Base-by-base conservation (phyloP, 2,329 filamentous ascomycete genomes). In the Pseudomassariella vexata region DNA sequence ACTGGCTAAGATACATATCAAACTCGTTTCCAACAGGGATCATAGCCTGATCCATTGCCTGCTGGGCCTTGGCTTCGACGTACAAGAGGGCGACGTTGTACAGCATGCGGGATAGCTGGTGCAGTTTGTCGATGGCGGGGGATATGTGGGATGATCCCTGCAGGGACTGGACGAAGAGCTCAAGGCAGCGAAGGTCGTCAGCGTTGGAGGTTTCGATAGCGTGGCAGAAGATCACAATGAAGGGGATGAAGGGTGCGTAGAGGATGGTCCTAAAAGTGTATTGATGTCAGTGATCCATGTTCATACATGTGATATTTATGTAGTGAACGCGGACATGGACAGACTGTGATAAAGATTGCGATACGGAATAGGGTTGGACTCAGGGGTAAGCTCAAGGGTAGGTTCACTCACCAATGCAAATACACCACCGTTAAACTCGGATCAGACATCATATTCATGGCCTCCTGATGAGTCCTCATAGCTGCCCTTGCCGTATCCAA, bases 61-160 rank as follows among this genome's bases (percentile, higher is more conserved):
- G 47, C 28, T 45, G 44, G 15, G 49, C 52, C 30, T 71, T 73
- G 3, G 72, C 69, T 45, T 78, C 70, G 11, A 79, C 59, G 40
- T 79, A 80, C 5, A 77, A 58, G 21, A 66, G 62, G 1, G 75
- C 75, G 6, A 80, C 69, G 21, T 63, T 73, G 40, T 71, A 66
- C 30, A 81, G 65, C 3, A 77, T 66, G 28, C 73, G 65, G 40
- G 74, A 79, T 10, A 81, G 61, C 17, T 66, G 71, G 39, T 74
- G 66, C 11, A 78, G 57, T 41, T 73, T 73, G 17, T 64, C 60
- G 6, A 73, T 68, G 1, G 70, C 68, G 34, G 73, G 48, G 2
- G 58, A 63, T 3, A 62, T 42, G 5, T 66, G 58, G 19, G 62
- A 62, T 5, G 66, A 65, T 0, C 64, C 61, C 36, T 68, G 64